Evolutionary conservation across 495 filamentous ascomycete genomes (phyloP), one percentile per base, ranked within the genome.

Genomic region (Penicilliopsis zonata): DNA sequence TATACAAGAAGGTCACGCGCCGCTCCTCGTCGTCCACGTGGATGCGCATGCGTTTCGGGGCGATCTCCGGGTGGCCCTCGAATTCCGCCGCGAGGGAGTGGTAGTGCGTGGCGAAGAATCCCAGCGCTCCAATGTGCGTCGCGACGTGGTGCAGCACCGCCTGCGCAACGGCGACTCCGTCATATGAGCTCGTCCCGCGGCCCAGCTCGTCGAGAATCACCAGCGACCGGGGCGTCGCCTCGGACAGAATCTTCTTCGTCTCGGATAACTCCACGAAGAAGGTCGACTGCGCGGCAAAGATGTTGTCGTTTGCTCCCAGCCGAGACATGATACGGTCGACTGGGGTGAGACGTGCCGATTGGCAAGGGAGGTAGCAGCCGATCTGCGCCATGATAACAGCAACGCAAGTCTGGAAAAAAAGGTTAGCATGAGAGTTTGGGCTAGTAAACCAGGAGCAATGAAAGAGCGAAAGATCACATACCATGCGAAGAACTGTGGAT

Each of bases 321-420:
- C 92, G 86, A 4, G 86, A 94, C 92, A 99, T 99, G 65, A 99
- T 96, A 26, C 90, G 82, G 52, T 99, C 92, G 18, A 88, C 70
- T 0, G 90, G 86, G 0, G 92, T 96, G 18, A 99, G 61, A n/a
- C 67, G 72, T 7, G 90, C 90, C 5, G 83, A 82, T 17, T 65
- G 58, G 42, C 80, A 84, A 13, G 90, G 90, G 3, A 99, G 74
- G 44, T 94, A 83, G 58, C 87, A 94, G 37, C 90, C 90, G 14
- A 99, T 80, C 47, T 99, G 90, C n/a, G 90, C 90, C 77, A 99
- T 86, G 47, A 99, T 95, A 30, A 94, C 87, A 2, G 90, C 90
- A 37, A 87, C 78, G 50, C 90, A 99, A 20, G 87, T 86, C 74
- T 77, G 55, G 20, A 19, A 13, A 18, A 3, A 38, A 13, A 29